Evolutionary conservation across 116 monocot species (phyloP).

Genomic region (Phalaenopsis hybrid): DNA sequence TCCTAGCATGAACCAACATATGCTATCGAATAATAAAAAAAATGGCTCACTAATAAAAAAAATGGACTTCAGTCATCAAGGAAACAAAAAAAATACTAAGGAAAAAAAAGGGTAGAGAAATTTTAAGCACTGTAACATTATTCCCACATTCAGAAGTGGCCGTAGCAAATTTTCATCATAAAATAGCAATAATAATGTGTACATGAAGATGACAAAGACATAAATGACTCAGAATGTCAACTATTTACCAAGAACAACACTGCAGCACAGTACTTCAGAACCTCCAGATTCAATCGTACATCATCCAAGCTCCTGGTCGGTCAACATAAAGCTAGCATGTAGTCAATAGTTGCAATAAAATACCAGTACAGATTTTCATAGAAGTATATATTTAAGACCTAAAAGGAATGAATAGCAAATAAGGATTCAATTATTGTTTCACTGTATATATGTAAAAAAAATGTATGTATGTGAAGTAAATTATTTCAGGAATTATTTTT

Average conservation of each 20-base stretch:
- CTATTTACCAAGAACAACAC: conserved; percentile 66
- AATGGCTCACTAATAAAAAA: neutral
- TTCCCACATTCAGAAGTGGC: neutral
- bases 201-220: neutral
- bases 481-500: too few relatives aligned
- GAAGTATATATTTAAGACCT: neutral
- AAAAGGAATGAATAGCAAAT: neutral
- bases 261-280: conserved; percentile 66
- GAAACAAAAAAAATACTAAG: neutral
- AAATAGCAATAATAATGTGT: neutral
- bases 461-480: too few relatives aligned
- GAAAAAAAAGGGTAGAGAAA: neutral
- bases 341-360: conserved; percentile 3
- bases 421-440: neutral
- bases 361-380: neutral
- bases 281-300: conserved; percentile 73
- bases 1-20: neutral
- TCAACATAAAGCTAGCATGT: neutral
- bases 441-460: too few relatives aligned
- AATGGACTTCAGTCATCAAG: neutral
- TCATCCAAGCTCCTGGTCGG: conserved; percentile 74
- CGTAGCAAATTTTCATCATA: neutral
- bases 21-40: neutral
- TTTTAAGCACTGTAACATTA: neutral
- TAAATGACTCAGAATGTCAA: neutral